phyloP scores from a whole-genome alignment of 331 rosid species.

The Ulmus americana region DNA sequence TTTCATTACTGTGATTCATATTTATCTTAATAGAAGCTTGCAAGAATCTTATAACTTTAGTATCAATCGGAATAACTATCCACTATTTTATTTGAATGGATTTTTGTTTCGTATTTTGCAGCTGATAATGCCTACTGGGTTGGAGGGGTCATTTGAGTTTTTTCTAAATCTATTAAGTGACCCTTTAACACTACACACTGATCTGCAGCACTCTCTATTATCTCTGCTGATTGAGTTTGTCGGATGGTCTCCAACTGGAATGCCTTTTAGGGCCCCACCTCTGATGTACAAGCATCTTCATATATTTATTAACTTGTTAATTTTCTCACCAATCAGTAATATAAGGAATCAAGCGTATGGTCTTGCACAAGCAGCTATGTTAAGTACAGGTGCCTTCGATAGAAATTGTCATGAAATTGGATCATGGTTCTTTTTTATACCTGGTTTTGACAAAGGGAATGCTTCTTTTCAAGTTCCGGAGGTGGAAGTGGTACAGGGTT shows the following conservation, averaged over 20 bases:
- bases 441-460: conserved; percentile 44
- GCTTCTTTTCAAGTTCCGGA: conserved; percentile 31
- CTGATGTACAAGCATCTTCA: conserved; percentile 75
- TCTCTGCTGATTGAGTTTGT: conserved; percentile 65
- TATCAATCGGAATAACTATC: background rate
- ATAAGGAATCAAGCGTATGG: conserved; percentile 51
- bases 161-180: conserved; percentile 55
- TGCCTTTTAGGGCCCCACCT: conserved; percentile 58
- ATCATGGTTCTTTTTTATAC: conserved; percentile 79
- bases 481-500: conserved; percentile 38
- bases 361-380: conserved; percentile 72
- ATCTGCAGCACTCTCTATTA: conserved; percentile 60
- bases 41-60: conserved; percentile 4
- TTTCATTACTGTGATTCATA: conserved; percentile 18
- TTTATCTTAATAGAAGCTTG: conserved; percentile 5
- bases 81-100: conserved; percentile 12
- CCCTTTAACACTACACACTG: conserved; percentile 46
- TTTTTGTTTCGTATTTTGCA: conserved; percentile 37
- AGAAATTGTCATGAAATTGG: conserved; percentile 56
- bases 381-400: conserved; percentile 90
- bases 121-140: conserved; percentile 49
- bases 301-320: conserved; percentile 52
- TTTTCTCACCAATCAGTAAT: conserved; percentile 47
- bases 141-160: conserved; percentile 74
- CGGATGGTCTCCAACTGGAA: conserved; percentile 57